Conservation (phyloP, 768 basidiomycete species). For the Tricholoma sp. region DNA sequence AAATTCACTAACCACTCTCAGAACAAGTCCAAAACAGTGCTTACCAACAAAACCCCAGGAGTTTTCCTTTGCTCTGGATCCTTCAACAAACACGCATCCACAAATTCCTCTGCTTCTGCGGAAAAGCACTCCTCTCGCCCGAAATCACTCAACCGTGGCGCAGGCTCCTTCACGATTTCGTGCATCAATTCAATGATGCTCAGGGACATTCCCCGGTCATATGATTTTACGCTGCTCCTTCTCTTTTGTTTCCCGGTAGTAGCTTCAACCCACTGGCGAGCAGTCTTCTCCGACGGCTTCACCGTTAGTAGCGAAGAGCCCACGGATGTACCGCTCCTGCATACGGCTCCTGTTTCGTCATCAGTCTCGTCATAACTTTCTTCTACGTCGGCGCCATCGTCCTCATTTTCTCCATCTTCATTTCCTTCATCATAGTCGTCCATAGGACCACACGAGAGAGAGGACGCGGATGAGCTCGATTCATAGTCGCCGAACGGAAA, state of each 20-base stretch:
- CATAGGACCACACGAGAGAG: neutral
- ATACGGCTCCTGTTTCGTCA: slow-evolving; percentile 72
- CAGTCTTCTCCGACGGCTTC: neutral
- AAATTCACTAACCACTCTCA: slow-evolving; percentile 1
- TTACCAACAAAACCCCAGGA: slow-evolving; percentile 78
- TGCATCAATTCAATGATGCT: slow-evolving; percentile 94
- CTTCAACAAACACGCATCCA: slow-evolving; percentile 87
- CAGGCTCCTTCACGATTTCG: slow-evolving; percentile 97
- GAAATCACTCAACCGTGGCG: slow-evolving; percentile 55
- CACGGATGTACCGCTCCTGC: slow-evolving; percentile 55
- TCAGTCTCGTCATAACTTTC: slow-evolving; percentile 50
- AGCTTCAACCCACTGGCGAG: neutral
- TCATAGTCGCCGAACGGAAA: slow-evolving; percentile 92
- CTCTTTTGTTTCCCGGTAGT: slow-evolving; percentile 24
- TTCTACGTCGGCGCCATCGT: neutral
- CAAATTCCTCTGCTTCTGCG: slow-evolving; percentile 70
- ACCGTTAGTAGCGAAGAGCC: slow-evolving; percentile 1
- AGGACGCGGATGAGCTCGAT: neutral
- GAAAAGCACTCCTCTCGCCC: slow-evolving; percentile 64
- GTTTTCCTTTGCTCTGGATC: slow-evolving; percentile 77
- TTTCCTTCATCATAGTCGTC: slow-evolving; percentile 1
- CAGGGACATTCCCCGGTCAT: slow-evolving; percentile 94
- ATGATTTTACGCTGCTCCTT: slow-evolving; percentile 79
- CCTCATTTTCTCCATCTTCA: slow-evolving; percentile 24
- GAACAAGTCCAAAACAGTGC: slow-evolving; percentile 21